Evolutionary conservation across 495 filamentous ascomycete genomes (phyloP).

Genomic region (Elasticomyces elasticus): DNA sequence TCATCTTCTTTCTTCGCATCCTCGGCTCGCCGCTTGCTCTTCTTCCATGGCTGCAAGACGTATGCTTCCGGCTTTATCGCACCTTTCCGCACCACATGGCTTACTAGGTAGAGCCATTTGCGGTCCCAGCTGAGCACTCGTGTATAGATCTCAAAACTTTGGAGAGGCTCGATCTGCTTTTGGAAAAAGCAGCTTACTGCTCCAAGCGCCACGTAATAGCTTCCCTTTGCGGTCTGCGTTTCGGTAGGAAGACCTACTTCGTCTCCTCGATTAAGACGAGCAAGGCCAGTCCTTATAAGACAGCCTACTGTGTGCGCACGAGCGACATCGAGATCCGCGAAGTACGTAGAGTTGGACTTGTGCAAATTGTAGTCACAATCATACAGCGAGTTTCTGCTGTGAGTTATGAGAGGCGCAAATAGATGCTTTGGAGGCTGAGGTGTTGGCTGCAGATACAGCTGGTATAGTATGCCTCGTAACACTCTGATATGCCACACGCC

Average conservation of each 20-base stretch:
- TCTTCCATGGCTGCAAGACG: conserved; percentile 38
- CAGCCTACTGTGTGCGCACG: conserved; percentile 53
- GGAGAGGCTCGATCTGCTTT: conserved; percentile 56
- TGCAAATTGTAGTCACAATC: conserved; percentile 79
- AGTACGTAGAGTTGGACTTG: conserved; percentile 71
- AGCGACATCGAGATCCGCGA: conserved; percentile 60
- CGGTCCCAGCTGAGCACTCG: conserved; percentile 62
- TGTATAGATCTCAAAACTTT: conserved; percentile 58
- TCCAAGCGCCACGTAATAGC: conserved; percentile 52
- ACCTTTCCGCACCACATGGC: conserved; percentile 58
- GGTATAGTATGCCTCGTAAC: conserved; percentile 50
- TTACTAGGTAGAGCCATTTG: conserved; percentile 75
- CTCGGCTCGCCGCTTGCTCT: conserved; percentile 26
- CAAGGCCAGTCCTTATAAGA: conserved; percentile 47
- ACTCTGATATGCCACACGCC: conserved; percentile 66
- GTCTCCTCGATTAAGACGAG: conserved; percentile 29
- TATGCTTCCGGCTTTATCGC: conserved; percentile 41
- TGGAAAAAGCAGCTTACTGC: conserved; percentile 57
- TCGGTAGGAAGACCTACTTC: conserved; percentile 21
- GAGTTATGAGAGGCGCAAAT: conserved; percentile 56
- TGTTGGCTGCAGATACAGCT: conserved; percentile 44
- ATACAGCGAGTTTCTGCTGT: conserved; percentile 47
- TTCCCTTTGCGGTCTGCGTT: conserved; percentile 24
- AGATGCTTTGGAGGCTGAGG: conserved; percentile 33
- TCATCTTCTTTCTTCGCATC: conserved; percentile 22